Evolutionary conservation across 192 early-diverging fungal species (phyloP).

Genomic region (Jimgerdemannia flammicorona): DNA sequence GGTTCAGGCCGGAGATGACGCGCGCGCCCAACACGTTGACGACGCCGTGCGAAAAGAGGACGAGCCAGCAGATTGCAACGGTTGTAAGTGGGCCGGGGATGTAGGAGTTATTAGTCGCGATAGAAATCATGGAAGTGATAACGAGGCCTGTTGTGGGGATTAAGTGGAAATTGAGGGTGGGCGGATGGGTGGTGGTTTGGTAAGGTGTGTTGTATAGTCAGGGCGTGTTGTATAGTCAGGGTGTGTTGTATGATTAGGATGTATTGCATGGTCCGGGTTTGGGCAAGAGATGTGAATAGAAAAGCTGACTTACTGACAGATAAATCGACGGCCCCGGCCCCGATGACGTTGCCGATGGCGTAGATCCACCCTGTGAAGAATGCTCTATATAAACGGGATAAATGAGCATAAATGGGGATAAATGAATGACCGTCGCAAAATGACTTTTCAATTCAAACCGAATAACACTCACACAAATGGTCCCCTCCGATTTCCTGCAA

Average conservation of each 20-base stretch:
- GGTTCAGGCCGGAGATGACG: conserved; percentile 14
- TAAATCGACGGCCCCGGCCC: conserved; percentile 21
- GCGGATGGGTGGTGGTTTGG: too few species aligned
- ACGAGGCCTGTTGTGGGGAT: conserved; percentile 12
- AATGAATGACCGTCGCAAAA: too few species aligned
- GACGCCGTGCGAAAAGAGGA: conserved; percentile 15
- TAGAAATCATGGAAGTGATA: conserved; percentile 16
- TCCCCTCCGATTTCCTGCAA: background rate
- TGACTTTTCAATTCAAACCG: too few species aligned
- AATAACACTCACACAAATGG: background rate
- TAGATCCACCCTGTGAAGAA: conserved; percentile 30
- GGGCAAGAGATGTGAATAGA: background rate
- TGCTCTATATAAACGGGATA: conserved; percentile 3
- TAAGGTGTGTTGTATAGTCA: too few species aligned
- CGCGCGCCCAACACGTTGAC: conserved; percentile 19
- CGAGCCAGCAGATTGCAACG: conserved; percentile 12
- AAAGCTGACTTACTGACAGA: conserved; percentile 18
- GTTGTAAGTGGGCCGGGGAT: conserved; percentile 7
- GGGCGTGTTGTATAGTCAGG: too few species aligned
- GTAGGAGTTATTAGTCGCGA: conserved; percentile 3
- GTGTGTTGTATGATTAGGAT: too few species aligned
- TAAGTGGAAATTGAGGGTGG: too few species aligned
- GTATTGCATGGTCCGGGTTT: too few species aligned
- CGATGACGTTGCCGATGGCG: conserved; percentile 20
- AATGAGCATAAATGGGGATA: too few species aligned